Base-by-base conservation (phyloP, 1,284 basidiomycete genomes). In the Sanghuangporus weigelae region DNA sequence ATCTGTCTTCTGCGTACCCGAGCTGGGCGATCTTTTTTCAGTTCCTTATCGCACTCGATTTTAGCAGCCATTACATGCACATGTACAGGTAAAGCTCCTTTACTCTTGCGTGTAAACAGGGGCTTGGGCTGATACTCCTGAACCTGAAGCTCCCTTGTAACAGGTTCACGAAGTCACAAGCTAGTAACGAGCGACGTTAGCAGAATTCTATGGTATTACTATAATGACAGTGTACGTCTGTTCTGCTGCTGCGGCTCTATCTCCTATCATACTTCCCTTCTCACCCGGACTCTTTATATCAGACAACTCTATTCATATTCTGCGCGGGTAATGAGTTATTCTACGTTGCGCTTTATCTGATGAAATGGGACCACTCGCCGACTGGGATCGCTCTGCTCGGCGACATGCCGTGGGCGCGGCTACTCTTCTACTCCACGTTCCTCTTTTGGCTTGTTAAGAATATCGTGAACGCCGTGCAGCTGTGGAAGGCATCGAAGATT, bases 41-140 rank as follows among this genome's bases (percentile, higher is more conserved):
- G 77, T 91, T 92, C 75, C 86, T 99, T 67, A 98, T 99, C 76
- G 87, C 96, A 0, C 87, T 99, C 67, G 97, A 99, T 77, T 99
- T 99, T 75, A 90, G 91, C 68, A 96, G 94, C 71, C 96, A 99
- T 76, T 99, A 98, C 79, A 98, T 99, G 85, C 97, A 99, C 79
- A 99, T 99, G 96, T 98, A 98, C 78, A 96, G 95, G 95, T 95
- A 71, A 84, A 75, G 42, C 12, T 46, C 4, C 42, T 63, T 31
- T 31, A 46, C 11, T 46, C 54, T 14, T 35, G 50, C 35, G 50
- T 38, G 46, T 48, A 19, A 23, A 35, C 26, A 38, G 14, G 19
- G 42, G 19, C 16, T 36, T 48, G 49, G 61, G 63, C 63, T 46
- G 50, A 54, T 38, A 12, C 31, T n/a, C 48, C 55, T 36, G 38